These are phyloP conservation scores for Microbotryomycetes sp. DNA, from an alignment of 1,284 basidiomycete genomes.

Conservation along the genomic window DNA sequence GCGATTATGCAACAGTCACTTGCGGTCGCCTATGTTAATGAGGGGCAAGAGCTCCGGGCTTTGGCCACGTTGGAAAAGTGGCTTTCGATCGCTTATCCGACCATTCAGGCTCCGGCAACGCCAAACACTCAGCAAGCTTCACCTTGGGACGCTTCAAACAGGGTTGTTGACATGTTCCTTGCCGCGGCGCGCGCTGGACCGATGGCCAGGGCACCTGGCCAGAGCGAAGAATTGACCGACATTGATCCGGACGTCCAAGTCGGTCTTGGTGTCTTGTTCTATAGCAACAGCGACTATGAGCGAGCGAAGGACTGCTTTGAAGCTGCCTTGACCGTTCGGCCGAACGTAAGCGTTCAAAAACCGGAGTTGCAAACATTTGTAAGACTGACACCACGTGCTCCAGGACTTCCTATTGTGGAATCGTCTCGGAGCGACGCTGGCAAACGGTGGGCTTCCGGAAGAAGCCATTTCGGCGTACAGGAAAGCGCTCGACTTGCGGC, in stretches of 20 bases:
- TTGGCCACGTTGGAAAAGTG: constrained; percentile 82
- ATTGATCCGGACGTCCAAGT: constrained; percentile 92
- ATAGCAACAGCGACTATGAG: constrained; percentile 73
- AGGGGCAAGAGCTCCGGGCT: constrained; percentile 81
- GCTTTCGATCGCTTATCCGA: constrained; percentile 69
- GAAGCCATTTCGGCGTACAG: constrained; percentile 92
- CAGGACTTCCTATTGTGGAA: constrained; percentile 97
- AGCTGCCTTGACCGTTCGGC: constrained; percentile 76
- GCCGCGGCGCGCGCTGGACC: constrained; percentile 61
- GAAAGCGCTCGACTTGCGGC: constrained; percentile 83
- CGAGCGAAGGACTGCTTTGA: constrained; percentile 93
- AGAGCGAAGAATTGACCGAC: constrained; percentile 52
- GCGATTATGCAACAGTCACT: constrained; percentile 55
- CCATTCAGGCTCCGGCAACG: constrained; percentile 42
- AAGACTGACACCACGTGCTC: not conserved
- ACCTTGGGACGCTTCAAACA: constrained; percentile 77
- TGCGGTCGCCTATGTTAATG: constrained; percentile 96
- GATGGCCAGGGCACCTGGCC: constrained; percentile 22
- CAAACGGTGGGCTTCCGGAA: constrained; percentile 90
- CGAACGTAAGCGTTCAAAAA: constrained; percentile 56
- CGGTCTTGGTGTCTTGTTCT: constrained; percentile 87
- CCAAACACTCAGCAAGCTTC: constrained; percentile 33
- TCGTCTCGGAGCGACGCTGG: constrained; percentile 85
- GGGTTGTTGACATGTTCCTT: constrained; percentile 77
- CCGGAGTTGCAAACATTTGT: no score